Base-by-base conservation (phyloP, 1,284 basidiomycete species). In the Caloboletus inedulis region DNA sequence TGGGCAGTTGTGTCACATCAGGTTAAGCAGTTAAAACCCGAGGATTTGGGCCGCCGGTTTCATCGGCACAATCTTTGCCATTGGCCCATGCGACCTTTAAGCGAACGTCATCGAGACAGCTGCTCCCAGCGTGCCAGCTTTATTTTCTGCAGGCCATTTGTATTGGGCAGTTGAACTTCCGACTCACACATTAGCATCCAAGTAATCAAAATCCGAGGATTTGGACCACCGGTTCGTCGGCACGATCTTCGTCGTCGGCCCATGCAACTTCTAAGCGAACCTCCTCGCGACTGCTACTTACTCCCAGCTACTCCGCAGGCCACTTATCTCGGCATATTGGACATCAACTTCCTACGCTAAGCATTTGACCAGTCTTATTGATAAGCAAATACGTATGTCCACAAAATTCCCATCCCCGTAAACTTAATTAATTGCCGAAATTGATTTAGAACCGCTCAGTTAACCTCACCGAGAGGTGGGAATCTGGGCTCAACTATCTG, bases 121-220 rank as follows among this genome's bases (percentile, higher is more conserved):
- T 51, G 25, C 21, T 36, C 21, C 19, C 35, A 19, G 27, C n/a
- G 9, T 21, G n/a, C n/a, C 21, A 31, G 10, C 35, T 3, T 23
- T 23, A 23, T 36, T 3, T 34, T 34, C 33, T 16, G 33, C 33
- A 34, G 23, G 33, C 33, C 16, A 34, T 9, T 13, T 16, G 33
- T 34, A 34, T n/a, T 34, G 14, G 31, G 31, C 16, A 33, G 14
- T 33, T 16, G 33, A 34, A 19, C 30, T 14, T 31, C 43, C 19
- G 41, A 30, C 13, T 47, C 30, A 48, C 43, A 49, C 31, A 16
- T 49, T 12, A 29, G 41, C 41, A 19, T 34, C 31, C 25, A 27
- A 49, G 29, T 9, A 23, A 9, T 49, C 12, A 4, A 49, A 36
- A 36, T 49, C 48, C 48, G 48, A 50, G 48, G 48, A 31, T 35